Base-by-base conservation (phyloP, 495 filamentous ascomycete genomes). In the Immersiella caudata region DNA sequence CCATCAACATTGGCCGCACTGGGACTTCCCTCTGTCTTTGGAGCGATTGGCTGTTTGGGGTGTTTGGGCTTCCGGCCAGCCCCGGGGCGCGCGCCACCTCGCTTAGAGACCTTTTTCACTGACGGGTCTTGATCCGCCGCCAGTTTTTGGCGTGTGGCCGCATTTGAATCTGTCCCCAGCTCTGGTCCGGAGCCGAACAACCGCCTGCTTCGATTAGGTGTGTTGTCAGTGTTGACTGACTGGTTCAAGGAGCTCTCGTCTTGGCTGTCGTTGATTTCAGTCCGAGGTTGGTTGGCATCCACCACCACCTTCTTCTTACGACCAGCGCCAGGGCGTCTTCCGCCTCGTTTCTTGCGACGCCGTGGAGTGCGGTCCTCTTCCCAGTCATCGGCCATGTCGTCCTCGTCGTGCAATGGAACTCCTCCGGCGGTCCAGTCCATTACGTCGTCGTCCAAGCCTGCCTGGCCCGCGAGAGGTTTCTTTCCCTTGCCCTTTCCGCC, bases 1-100 rank as follows among this genome's bases (percentile, higher is more conserved):
- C 46, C 57, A 24, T 51, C 63, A 9, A 65, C 68, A 20, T 27
- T 64, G 46, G 58, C 27, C 49, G 20, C 11, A 5, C 57, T 58
- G 11, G 66, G 61, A 49, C 33, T 56, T 51, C 20, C 46, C 6
- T 33, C 26, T 20, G 56, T 29, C 22, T n/a, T 27, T 14, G 18
- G 22, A 12, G 9, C 26, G 56, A 20, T n/a, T 22, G 6, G 27
- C 3, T 14, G 0, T 50, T 64, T 18, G 66, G 66, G 70, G 27
- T 71, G 66, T 50, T 74, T 77, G 0, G 73, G 74, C 51, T 77
- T 77, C 16, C 75, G 70, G 1, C 75, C 75, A 2, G 75, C 75
- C 33, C 75, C 75, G 60, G 75, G 75, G 11, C 75, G 67, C 18
- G 74, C 75, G 27, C 75, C 75, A 21, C 75, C 75, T 51, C 75